Base-by-base conservation (phyloP, 495 filamentous ascomycete species). In the Haplographium delicatum region DNA sequence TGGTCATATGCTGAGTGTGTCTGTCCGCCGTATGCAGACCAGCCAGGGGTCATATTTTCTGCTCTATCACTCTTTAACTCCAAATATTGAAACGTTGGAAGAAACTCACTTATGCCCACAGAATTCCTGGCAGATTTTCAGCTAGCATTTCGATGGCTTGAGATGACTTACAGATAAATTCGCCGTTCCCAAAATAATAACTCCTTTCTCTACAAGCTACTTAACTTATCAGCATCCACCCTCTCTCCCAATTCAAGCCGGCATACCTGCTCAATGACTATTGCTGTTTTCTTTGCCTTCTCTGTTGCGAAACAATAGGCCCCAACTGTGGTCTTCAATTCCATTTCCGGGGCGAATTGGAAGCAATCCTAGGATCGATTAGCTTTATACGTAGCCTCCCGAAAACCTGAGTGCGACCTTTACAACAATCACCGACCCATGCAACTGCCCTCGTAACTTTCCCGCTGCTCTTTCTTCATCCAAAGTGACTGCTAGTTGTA, bases 371-470 rank as follows among this genome's bases (percentile, higher is more conserved):
- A 54, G 60, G 24, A 60, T 65, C 56, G 40, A 38, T 38, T 16
- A 38, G 15, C 15, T 8, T 16, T 7, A 31, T 13, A 31, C 13
- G 28, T 10, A 11, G 10, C 11, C 39, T 3, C 20, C 13, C 4
- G 2, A 5, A 15, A 24, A 6, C 23, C 13, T 26, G n/a, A 2
- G 41, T 51, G 59, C 66, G 37, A 86, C 83, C 65, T 88, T 89
- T 49, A 86, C 73, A 23, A 85, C 64, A 65, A 86, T 81, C 2
- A 84, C 84, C 47, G 88, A 85, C 20, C 83, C 84, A 58, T 89
- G 84, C 2, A 89, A 70, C 3, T 75, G 79, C 20, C 81, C 72
- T 20, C 82, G 73, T 11, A 81, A 64, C 33, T 61, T 69, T 11
- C 82, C 81, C 0, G 62, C 44, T 5, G 59, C 60, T 22, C 84